These are phyloP conservation scores for Rhododendron vialii DNA, from an alignment of 148 eudicot genomes.

Conservation along the genomic window DNA sequence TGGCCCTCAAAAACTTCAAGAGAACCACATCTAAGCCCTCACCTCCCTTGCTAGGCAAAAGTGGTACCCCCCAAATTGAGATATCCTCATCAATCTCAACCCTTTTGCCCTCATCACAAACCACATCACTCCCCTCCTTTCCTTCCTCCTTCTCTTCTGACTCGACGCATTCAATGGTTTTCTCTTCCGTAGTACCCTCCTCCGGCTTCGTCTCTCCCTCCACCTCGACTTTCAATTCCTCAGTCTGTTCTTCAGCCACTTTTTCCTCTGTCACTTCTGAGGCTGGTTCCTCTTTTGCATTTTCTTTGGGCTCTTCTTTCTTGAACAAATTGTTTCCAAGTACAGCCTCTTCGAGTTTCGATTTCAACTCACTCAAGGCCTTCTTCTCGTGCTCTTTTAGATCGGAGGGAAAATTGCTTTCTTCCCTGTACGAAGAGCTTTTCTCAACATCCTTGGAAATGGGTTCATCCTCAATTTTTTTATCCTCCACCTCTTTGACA, in stretches of 20 bases:
- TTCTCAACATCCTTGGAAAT: conserved; percentile 28
- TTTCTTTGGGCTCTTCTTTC: conserved; percentile 14
- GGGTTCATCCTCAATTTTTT: conserved; percentile 12
- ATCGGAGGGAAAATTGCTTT: conserved; percentile 54
- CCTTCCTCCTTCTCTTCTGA: conserved; percentile 3
- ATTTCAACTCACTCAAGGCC: conserved; percentile 47
- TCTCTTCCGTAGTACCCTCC: background rate
- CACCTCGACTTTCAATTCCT: background rate
- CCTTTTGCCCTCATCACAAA: conserved; percentile 4
- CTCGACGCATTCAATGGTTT: conserved; percentile 3
- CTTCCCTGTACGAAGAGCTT: conserved; percentile 57
- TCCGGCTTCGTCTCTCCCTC: background rate
- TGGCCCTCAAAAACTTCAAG: conserved; percentile 60
- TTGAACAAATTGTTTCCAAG: conserved; percentile 25
- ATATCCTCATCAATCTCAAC: conserved; percentile 18
- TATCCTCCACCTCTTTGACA: conserved; percentile 8
- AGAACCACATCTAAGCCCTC: conserved; percentile 44
- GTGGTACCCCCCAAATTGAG: conserved; percentile 58
- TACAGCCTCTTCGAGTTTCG: conserved; percentile 50
- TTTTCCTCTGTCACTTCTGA: background rate
- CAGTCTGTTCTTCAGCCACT: background rate
- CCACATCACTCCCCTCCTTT: background rate
- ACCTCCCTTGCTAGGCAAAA: conserved; percentile 40
- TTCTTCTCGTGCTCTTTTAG: conserved; percentile 49
- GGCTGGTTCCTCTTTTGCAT: background rate